Evolutionary conservation across 1,284 basidiomycete genomes (phyloP), one percentile per base, ranked within the genome.

Genomic region (Cutaneotrichosporon daszewskae): DNA sequence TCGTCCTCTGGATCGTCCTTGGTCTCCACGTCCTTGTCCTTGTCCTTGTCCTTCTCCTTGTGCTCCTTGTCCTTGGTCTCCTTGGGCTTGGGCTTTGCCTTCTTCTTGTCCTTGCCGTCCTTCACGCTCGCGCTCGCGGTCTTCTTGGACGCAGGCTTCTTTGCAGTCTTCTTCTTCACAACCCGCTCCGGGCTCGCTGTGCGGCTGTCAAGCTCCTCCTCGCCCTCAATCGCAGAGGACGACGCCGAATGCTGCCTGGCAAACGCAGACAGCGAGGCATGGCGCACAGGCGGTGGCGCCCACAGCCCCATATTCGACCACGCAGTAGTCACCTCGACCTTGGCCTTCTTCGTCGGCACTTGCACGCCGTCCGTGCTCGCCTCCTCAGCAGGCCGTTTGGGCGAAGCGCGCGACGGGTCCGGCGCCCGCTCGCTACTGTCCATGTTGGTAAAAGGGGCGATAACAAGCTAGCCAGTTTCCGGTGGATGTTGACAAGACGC

Each of bases 31-130:
- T 27, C 37, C 38, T 19, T 45, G 17, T 24, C 32, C n/a, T 32
- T 41, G 5, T 18, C 28, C 31, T 29, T 31, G 35, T 41, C 38
- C 37, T 36, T n/a, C 12, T 13, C 18, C 31, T 31, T 14, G 5
- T 33, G 27, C 35, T 36, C 19, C 41, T 37, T 43, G 20, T 43
- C 41, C 28, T 35, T 27, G 25, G 16, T 17, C 12, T 24, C 23
- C 17, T 43, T 37, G n/a, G 22, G 22, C 32, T 33, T 32, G 20
- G 26, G 5, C 9, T 31, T 14, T 17, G 19, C 18, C 4, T 7
- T 37, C 2, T 12, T 16, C 28, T 31, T 31, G 13, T 31, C 28
- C 28, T 31, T 31, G 28, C 28, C n/a, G n/a, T n/a, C n/a, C n/a
- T n/a, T n/a, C 16, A 18, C 14, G 19, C 5, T 28, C 27, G 28